Percentiles rank a stretch among this genome's conserved stretches.
Evolutionary conservation across 257 asterid genomes (phyloP).

Genomic region (Parsonsia alboflavescens): DNA sequence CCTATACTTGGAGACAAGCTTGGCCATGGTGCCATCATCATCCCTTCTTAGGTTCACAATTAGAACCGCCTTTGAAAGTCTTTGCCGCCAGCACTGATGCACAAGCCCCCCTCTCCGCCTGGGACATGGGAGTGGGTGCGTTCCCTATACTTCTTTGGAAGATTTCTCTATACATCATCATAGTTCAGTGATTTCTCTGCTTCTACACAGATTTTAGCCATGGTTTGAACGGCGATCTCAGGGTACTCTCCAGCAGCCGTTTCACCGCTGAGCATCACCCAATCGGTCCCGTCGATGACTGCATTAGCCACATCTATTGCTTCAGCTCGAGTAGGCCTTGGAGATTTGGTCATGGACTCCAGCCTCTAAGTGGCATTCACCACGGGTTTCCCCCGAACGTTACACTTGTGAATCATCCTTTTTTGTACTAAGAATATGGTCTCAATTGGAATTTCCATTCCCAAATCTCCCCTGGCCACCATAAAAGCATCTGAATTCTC

Average conservation of each 20-base stretch:
- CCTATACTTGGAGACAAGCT: slow-evolving; percentile 23
- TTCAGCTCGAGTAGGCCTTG: slow-evolving; percentile 27
- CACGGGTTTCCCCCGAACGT: slow-evolving; percentile 27
- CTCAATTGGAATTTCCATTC: slow-evolving; percentile 37
- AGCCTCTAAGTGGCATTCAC: slow-evolving; percentile 28
- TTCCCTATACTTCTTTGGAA: not conserved
- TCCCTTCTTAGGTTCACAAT: slow-evolving; percentile 12
- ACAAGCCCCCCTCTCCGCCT: slow-evolving; percentile 18
- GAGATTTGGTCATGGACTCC: slow-evolving; percentile 33
- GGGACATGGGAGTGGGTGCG: slow-evolving; percentile 8
- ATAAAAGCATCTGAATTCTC: slow-evolving; percentile 26
- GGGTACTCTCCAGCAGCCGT: slow-evolving; percentile 27
- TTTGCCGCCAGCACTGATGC: slow-evolving; percentile 21
- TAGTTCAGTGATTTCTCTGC: slow-evolving; percentile 23
- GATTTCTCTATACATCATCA: too few species aligned
- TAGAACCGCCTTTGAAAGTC: slow-evolving; percentile 7
- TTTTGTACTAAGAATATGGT: slow-evolving; percentile 31
- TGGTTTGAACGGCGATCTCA: slow-evolving; percentile 20
- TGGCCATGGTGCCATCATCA: not conserved
- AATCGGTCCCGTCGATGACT: slow-evolving; percentile 24
- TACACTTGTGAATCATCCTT: slow-evolving; percentile 26
- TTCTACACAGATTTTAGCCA: slow-evolving; percentile 25
- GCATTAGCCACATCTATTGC: slow-evolving; percentile 27
- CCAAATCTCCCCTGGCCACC: slow-evolving; percentile 37
- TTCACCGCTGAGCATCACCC: slow-evolving; percentile 29